Percentiles rank a stretch among this genome's conserved stretches.
These are phyloP conservation scores for Hymenotorrendiella dingleyae DNA, from an alignment of 2,329 filamentous ascomycete species.

Conservation along the genomic window DNA sequence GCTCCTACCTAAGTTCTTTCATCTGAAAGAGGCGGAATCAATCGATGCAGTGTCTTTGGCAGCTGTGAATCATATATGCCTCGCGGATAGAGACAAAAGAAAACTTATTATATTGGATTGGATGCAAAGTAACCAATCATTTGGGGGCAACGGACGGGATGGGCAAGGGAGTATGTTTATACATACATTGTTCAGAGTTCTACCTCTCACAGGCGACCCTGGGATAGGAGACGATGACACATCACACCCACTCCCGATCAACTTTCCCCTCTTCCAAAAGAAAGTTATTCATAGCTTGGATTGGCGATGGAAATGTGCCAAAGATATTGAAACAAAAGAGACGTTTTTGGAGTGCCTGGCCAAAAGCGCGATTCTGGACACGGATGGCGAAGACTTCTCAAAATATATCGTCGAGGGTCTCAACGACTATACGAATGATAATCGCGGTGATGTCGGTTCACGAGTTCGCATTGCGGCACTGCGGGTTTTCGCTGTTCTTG, in stretches of 20 bases:
- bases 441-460: slow-evolving; percentile 85
- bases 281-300: slow-evolving; percentile 39
- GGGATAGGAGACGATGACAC: no score
- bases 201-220: slow-evolving; percentile 4
- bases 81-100: slow-evolving; percentile 36
- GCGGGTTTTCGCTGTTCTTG: slow-evolving; percentile 50
- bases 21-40: slow-evolving; percentile 42
- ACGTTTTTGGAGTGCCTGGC: slow-evolving; percentile 51
- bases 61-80: slow-evolving; percentile 43
- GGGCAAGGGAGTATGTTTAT: slow-evolving; percentile 41
- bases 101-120: slow-evolving; percentile 39
- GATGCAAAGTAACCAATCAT: slow-evolving; percentile 38
- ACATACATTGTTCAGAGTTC: slow-evolving; percentile 37
- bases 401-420: slow-evolving; percentile 49
- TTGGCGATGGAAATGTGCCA: slow-evolving; percentile 47
- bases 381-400: slow-evolving; percentile 11
- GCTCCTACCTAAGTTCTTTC: slow-evolving; percentile 48
- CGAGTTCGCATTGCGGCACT: slow-evolving; percentile 77
- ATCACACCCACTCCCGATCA: background rate
- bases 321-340: slow-evolving; percentile 45
- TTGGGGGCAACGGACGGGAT: slow-evolving; percentile 28
- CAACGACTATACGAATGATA: slow-evolving; percentile 86
- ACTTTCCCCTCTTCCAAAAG: background rate
- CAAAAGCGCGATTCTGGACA: slow-evolving; percentile 35
- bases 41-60: slow-evolving; percentile 45